Evolutionary conservation across 495 filamentous ascomycete genomes (phyloP).

Genomic region (Talaromyces ruber): DNA sequence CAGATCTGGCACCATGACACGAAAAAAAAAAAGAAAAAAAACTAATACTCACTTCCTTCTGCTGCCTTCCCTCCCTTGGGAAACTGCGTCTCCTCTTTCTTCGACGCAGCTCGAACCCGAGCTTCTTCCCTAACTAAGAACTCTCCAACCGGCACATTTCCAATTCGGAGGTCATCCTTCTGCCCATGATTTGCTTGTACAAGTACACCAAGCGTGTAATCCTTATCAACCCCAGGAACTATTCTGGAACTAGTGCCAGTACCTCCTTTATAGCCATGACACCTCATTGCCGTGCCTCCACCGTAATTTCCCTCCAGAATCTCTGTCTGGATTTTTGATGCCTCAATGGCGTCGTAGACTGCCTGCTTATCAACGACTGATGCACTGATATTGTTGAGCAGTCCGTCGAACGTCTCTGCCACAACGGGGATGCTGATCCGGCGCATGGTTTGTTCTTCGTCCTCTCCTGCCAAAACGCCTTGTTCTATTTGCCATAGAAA

Average conservation of each 20-base stretch:
- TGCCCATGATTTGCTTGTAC: slow-evolving; percentile 1
- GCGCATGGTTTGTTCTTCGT: not conserved
- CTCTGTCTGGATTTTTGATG: not conserved
- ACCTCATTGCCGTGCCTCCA: slow-evolving; percentile 1
- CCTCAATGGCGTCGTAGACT: not conserved
- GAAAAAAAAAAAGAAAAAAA: too few species aligned
- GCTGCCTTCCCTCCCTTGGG: not conserved
- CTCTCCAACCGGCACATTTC: not conserved
- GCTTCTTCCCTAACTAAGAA: slow-evolving; percentile 1
- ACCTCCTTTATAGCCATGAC: slow-evolving; percentile 3
- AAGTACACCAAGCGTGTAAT: not conserved
- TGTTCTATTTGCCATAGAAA: not conserved
- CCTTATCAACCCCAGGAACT: not conserved
- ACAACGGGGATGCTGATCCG: not conserved
- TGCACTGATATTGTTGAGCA: not conserved
- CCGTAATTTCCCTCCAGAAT: not conserved
- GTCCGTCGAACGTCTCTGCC: not conserved
- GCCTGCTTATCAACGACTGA: not conserved
- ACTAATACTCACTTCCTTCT: not conserved
- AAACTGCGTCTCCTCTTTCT: not conserved
- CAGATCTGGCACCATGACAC: not conserved
- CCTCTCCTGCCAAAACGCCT: not conserved
- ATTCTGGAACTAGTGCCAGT: not conserved
- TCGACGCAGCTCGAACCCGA: not conserved
- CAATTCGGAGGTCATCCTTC: not conserved